Conservation (phyloP, 495 filamentous ascomycete species). For the Trichoderma parareesei region DNA sequence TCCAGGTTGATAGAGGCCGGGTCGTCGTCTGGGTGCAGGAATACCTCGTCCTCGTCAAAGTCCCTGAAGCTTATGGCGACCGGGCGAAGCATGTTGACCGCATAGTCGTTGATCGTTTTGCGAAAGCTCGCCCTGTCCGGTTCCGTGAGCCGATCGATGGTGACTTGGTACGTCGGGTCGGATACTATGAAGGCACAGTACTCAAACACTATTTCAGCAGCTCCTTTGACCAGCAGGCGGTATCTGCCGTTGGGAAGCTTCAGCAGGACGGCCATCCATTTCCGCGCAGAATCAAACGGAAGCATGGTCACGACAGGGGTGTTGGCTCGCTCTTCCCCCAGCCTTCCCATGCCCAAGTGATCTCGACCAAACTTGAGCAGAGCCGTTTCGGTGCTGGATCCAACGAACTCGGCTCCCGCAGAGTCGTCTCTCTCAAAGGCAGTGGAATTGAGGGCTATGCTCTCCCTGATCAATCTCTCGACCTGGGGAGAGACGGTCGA, state of each 20-base stretch:
- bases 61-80: constrained; percentile 84
- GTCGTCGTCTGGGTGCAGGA: constrained; percentile 56
- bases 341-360: constrained; percentile 51
- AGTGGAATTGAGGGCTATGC: constrained; percentile 65
- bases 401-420: constrained; percentile 52
- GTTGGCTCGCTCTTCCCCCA: constrained; percentile 49
- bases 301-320: constrained; percentile 51
- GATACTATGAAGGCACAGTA: constrained; percentile 51
- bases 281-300: constrained; percentile 62
- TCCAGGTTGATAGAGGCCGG: constrained; percentile 36
- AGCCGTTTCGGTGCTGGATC: constrained; percentile 71
- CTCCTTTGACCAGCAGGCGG: constrained; percentile 61
- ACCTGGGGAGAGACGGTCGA: constrained; percentile 43
- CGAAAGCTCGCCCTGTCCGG: constrained; percentile 23
- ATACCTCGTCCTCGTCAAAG: constrained; percentile 52
- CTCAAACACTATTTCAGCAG: constrained; percentile 58
- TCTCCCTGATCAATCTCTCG: constrained; percentile 51
- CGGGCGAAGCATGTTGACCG: constrained; percentile 72
- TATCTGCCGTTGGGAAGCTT: constrained; percentile 48
- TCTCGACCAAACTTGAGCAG: constrained; percentile 48
- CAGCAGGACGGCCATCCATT: constrained; percentile 62
- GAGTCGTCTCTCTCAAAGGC: constrained; percentile 64
- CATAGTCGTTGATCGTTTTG: constrained; percentile 64
- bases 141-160: constrained; percentile 49
- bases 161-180: constrained; percentile 46